These are phyloP conservation scores for Magnaporthiopsis poae DNA, from an alignment of 2,329 filamentous ascomycete species.

Conservation along the genomic window DNA sequence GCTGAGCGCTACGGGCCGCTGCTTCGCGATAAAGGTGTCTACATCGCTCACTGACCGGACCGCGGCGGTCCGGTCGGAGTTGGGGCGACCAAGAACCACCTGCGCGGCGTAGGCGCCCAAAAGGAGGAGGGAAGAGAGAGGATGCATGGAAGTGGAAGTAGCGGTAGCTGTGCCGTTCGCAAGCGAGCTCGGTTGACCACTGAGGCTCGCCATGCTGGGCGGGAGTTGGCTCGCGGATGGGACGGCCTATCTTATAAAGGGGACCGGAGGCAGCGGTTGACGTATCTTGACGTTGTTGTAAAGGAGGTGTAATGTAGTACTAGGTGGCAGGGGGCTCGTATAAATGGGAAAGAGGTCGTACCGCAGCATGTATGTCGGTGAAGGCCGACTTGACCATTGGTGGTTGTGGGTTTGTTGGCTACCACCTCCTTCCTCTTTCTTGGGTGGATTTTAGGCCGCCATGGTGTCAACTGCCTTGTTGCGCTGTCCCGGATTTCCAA, in stretches of 20 bases:
- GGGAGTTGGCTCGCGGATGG: background rate
- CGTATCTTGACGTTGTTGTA: background rate
- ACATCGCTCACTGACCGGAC: constrained; percentile 29
- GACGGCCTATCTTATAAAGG: background rate
- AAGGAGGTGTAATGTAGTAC: background rate
- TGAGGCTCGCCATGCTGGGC: constrained; percentile 1
- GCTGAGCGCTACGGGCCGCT: constrained; percentile 41
- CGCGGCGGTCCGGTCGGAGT: constrained; percentile 20
- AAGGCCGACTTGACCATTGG: background rate
- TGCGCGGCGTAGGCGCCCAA: constrained; percentile 43
- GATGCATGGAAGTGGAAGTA: constrained; percentile 24
- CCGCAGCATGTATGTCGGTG: background rate
- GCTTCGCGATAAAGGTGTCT: constrained; percentile 41
- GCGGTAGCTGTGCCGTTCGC: constrained; percentile 7
- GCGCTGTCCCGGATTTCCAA: background rate
- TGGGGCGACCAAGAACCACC: constrained; percentile 37
- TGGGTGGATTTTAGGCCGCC: background rate
- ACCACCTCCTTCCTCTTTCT: background rate
- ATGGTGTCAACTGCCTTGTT: background rate
- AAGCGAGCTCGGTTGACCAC: background rate
- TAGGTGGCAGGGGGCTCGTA: background rate
- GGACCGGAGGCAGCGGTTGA: too few relatives aligned
- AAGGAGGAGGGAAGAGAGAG: constrained; percentile 39
- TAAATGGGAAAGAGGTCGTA: background rate
- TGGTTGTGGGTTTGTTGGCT: background rate